phyloP scores from a whole-genome alignment of 2,329 filamentous ascomycete genomes.

The Trichoderma harzianum region DNA sequence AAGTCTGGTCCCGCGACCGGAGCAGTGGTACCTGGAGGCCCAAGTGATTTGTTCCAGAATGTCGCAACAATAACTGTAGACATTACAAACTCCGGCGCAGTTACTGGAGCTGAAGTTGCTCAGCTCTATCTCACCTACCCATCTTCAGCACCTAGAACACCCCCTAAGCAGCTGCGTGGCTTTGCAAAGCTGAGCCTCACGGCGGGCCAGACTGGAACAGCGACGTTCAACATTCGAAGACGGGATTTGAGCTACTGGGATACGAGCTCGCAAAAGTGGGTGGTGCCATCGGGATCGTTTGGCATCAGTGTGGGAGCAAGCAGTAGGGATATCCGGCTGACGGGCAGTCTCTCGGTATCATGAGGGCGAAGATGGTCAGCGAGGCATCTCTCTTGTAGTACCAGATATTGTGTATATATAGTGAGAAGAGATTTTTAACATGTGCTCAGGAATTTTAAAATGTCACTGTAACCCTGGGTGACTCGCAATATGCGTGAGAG shows the following conservation, averaged over 20 bases:
- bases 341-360: conserved; percentile 24
- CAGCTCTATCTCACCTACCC: conserved; percentile 55
- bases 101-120: conserved; percentile 48
- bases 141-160: conserved; percentile 33
- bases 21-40: conserved; percentile 41
- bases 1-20: conserved; percentile 43
- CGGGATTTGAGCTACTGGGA: conserved; percentile 65
- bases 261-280: conserved; percentile 60
- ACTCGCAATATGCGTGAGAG: neutral
- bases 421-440: neutral
- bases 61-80: conserved; percentile 53
- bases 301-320: conserved; percentile 43
- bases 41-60: conserved; percentile 43
- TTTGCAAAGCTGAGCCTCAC: conserved; percentile 59
- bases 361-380: neutral
- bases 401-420: neutral
- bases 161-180: conserved; percentile 57
- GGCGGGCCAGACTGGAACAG: conserved; percentile 51
- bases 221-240: conserved; percentile 53
- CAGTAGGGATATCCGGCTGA: conserved; percentile 43
- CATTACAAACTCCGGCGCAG: conserved; percentile 61
- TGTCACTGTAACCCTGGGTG: neutral
- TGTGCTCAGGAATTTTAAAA: neutral
- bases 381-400: neutral
- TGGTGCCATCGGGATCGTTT: conserved; percentile 40